phyloP scores from a whole-genome alignment of 2,329 filamentous ascomycete genomes.

The Aureobasidium sp. region DNA sequence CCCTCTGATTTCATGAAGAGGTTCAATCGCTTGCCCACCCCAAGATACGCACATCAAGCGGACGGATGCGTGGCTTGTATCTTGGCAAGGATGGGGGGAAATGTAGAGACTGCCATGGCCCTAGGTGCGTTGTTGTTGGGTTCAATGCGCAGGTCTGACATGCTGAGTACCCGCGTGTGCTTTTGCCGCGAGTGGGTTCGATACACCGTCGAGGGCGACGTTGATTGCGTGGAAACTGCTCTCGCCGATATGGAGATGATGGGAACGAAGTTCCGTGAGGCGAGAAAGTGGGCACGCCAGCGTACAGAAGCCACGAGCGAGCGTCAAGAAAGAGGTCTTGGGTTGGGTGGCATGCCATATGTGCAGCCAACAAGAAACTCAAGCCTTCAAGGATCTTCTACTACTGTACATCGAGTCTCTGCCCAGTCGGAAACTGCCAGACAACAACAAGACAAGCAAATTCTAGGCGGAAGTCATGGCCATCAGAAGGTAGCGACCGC shows the following conservation, averaged over 20 bases:
- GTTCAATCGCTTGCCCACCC: background rate
- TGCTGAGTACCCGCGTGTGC: slow-evolving; percentile 19
- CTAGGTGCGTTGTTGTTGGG: slow-evolving; percentile 20
- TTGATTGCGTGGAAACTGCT: slow-evolving; percentile 6
- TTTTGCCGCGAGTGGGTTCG: slow-evolving; percentile 18
- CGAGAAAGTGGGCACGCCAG: background rate
- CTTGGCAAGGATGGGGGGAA: slow-evolving; percentile 13
- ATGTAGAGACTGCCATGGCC: slow-evolving; percentile 15
- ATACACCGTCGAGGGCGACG: slow-evolving; percentile 10
- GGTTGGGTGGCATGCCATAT: background rate
- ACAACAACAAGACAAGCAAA: background rate
- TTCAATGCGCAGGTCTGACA: slow-evolving; percentile 15
- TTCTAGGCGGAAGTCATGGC: background rate
- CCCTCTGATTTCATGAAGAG: slow-evolving; percentile 7
- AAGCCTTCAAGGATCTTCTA: background rate
- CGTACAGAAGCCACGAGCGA: background rate
- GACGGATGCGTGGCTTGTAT: slow-evolving; percentile 20
- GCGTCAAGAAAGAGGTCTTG: background rate
- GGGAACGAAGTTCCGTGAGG: background rate
- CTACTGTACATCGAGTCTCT: background rate
- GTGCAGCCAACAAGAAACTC: background rate
- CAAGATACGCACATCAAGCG: slow-evolving; percentile 11
- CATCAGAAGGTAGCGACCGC: background rate
- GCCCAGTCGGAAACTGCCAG: too few species aligned
- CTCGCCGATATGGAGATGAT: background rate